phyloP scores from a whole-genome alignment of 2,329 filamentous ascomycete species.

The Thermoascus crustaceus region DNA sequence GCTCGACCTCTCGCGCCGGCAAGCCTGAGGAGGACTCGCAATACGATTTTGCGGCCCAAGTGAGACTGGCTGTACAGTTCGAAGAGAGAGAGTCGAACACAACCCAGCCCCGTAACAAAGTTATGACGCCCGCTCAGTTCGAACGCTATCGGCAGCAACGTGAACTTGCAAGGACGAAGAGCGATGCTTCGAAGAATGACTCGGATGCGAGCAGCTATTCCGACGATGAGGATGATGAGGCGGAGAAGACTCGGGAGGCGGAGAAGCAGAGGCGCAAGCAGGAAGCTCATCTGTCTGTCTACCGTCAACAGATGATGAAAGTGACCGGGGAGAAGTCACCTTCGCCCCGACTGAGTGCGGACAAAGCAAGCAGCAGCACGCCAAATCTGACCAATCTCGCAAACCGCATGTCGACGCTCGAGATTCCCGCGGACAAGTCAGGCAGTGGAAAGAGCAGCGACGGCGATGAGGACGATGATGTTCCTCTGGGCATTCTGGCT shows the following conservation, averaged over 20 bases:
- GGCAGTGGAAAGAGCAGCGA: conserved; percentile 32
- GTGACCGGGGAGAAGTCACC: conserved; percentile 66
- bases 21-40: background rate
- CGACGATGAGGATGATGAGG: conserved; percentile 69
- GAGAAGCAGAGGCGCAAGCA: conserved; percentile 76
- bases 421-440: conserved; percentile 26
- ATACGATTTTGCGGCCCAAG: conserved; percentile 32
- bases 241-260: conserved; percentile 63
- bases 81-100: conserved; percentile 30
- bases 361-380: conserved; percentile 52
- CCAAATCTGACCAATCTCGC: conserved; percentile 47
- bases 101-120: conserved; percentile 52
- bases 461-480: conserved; percentile 76
- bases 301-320: conserved; percentile 95
- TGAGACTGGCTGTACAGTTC: conserved; percentile 39
- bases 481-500: conserved; percentile 76
- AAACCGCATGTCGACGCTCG: conserved; percentile 29
- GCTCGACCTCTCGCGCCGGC: conserved; percentile 7
- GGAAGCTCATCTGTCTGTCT: conserved; percentile 81
- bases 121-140: conserved; percentile 86
- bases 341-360: conserved; percentile 47
- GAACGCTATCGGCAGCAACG: conserved; percentile 64
- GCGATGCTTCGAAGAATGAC: conserved; percentile 40
- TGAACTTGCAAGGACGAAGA: conserved; percentile 59
- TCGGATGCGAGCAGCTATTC: conserved; percentile 57